Evolutionary conservation across 257 asterid genomes (phyloP), one percentile per base, ranked within the genome.

Genomic region (Solanum medicagineum): DNA sequence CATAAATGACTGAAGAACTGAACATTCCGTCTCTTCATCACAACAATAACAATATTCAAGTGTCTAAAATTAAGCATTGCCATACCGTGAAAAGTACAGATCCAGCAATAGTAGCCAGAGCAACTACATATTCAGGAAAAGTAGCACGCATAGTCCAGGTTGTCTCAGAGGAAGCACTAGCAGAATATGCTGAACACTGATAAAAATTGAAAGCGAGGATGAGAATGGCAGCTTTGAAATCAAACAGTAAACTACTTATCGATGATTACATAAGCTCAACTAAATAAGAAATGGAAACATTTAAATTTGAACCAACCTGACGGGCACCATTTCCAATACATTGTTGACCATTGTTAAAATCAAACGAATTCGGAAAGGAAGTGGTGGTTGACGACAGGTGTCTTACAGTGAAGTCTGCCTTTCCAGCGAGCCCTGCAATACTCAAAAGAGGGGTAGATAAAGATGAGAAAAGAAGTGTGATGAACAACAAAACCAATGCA

Each of bases 61-160:
- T 32, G 73, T 73, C 75, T 51, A 81, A 20, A 51, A 55, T 26
- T n/a, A 70, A 65, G 29, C 32, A 85, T 59, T 60, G 44, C 80
- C 93, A 68, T 94, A 97, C 99, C 83, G 94, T 92, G 92, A 97
- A 97, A 88, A 97, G 98, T 55, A 97, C 91, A 66, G 99, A 97
- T 90, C 99, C 98, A 81, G 88, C 98, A 87, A 96, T 94, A 53
- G 99, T 95, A 63, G 98, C 95, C 86, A 96, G 93, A 63, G 99
- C 99, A 85, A 96, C 99, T 71, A 96, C 94, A 91, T 96, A 96
- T 92, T 96, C 99, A 8, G 99, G 99, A 90, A 96, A 96, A 87
- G 98, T 94, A 86, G 98, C 53, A 62, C 91, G 97, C 98, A 93
- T 94, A 65, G 95, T 93, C 99, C 98, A 95, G 85, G 98, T 95